Base-by-base conservation (phyloP, 1,139 yeast genomes). In the Blastobotrys apis region DNA sequence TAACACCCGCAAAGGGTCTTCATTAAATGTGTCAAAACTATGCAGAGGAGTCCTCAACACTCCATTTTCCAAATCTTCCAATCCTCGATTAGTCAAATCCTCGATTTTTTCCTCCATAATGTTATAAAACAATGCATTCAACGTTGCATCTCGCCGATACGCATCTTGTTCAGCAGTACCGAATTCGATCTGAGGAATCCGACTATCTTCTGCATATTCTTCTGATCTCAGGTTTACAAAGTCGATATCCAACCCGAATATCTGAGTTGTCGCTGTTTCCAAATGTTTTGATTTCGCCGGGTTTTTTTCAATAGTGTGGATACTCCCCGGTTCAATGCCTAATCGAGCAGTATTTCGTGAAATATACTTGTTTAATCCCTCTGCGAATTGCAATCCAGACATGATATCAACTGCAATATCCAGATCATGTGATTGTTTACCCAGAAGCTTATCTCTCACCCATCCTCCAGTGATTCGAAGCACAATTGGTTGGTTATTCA, bases 141-240 rank as follows among this genome's bases (percentile, higher is more conserved):
- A 69, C 0, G 98, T 92, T 2, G 97, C 97, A 67, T 92, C 99
- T 58, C 99, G 72, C 57, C 98, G 75, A 55, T 78, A 70, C 0
- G 98, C 97, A 64, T 92, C 99, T 58, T 92, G 86, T 50, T 78
- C 75, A 0, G 97, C 92, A 0, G 97, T 87, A 0, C 98, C 99
- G 58, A 81, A 84, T 33, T 59, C 50, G 29, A 69, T 67, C 1
- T 70, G 64, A 0, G 99, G 98, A 17, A 92, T 87, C 45, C 98
- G 68, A 48, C 95, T 84, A 37, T 81, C 82, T 19, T 73, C 77
- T 0, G 94, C 80, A 59, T 92, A 94, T 57, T 78, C 84, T 59
- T 94, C 98, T 33, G 84, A 81, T 51, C 99, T 70, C 51, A 92
- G 69, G 62, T 92, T 92, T 42, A 94, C 98, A 63, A 92, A 87